These are phyloP conservation scores for Starmerella ratchasimensis DNA, from an alignment of 805 yeast genomes.

Conservation along the genomic window DNA sequence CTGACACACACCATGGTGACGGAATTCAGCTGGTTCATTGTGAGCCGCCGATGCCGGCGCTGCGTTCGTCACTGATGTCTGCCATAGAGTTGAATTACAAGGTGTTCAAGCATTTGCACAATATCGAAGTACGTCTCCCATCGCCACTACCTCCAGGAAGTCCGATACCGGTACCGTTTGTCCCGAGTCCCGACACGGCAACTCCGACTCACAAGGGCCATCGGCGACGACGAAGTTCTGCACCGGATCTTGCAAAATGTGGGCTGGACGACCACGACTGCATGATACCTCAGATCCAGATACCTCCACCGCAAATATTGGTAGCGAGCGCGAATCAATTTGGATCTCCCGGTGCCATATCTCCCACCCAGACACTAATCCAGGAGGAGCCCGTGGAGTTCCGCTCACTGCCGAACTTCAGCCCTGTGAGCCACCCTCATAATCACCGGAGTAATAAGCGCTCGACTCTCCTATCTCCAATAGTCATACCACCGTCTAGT, in stretches of 20 bases:
- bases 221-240: constrained; percentile 1
- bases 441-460: not conserved
- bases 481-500: not conserved
- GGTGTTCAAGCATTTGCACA: constrained; percentile 9
- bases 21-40: not conserved
- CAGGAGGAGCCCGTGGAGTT: too few species aligned
- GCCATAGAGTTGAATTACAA: constrained; percentile 12
- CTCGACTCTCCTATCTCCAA: not conserved
- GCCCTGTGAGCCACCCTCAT: not conserved
- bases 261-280: too few species aligned
- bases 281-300: too few species aligned
- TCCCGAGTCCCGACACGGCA: not conserved
- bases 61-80: not conserved
- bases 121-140: constrained; percentile 1
- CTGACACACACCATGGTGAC: too few species aligned
- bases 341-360: too few species aligned
- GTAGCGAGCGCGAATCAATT: not conserved
- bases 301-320: not conserved
- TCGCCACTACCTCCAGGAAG: not conserved
- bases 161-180: too few species aligned
- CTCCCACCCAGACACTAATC: too few species aligned
- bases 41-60: not conserved
- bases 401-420: too few species aligned
- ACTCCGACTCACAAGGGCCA: not conserved
- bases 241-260: not conserved